These are phyloP conservation scores for Xylaria flabelliformis DNA, from an alignment of 495 filamentous ascomycete species.

Conservation along the genomic window DNA sequence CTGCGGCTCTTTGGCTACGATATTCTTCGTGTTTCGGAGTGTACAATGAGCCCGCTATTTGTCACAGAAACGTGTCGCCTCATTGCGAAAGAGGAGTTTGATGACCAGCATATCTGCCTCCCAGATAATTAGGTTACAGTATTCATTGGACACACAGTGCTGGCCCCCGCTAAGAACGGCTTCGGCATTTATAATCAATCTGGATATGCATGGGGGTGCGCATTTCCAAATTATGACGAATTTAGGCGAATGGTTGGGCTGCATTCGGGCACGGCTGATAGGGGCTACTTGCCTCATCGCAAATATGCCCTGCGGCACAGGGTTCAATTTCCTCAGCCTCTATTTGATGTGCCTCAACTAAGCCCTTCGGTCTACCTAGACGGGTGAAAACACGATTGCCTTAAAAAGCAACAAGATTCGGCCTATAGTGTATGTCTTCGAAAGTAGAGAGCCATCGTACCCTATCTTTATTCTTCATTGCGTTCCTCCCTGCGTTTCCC, in stretches of 20 bases:
- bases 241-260: not conserved
- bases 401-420: not conserved
- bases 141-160: not conserved
- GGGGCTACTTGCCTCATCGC: no score
- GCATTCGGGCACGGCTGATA: not conserved
- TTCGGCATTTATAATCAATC: not conserved
- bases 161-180: not conserved
- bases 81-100: not conserved
- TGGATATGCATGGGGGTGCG: not conserved
- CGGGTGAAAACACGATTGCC: not conserved
- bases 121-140: not conserved
- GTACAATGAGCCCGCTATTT: not conserved
- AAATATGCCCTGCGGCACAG: not conserved
- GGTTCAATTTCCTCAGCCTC: not conserved
- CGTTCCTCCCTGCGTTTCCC: not conserved
- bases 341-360: not conserved
- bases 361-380: no score
- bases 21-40: not conserved
- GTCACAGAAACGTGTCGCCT: not conserved
- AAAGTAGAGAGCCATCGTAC: not conserved
- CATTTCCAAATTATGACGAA: not conserved
- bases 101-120: not conserved
- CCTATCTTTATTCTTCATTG: not conserved
- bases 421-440: not conserved
- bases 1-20: not conserved